These are phyloP conservation scores for Globisporangium rhizosaccharum DNA, from an alignment of 352 stramenopile genomes.

Conservation along the genomic window DNA sequence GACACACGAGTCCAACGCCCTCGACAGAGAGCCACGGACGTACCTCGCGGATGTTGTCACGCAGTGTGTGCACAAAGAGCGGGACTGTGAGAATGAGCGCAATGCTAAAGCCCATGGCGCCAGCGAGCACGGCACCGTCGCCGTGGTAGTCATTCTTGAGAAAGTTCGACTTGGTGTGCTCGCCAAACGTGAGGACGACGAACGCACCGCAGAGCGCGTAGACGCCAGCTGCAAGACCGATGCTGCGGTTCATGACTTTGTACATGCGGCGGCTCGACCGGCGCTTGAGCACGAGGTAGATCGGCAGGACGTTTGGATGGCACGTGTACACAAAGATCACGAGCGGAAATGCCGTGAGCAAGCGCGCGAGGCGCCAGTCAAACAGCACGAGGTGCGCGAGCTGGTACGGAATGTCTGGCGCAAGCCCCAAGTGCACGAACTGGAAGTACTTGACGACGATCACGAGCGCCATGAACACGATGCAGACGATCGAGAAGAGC, in stretches of 20 bases:
- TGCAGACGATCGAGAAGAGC: slow-evolving; percentile 85
- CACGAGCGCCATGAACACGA: slow-evolving; percentile 85
- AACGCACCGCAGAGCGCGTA: slow-evolving; percentile 80
- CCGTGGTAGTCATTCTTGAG: slow-evolving; percentile 84
- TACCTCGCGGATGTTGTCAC: slow-evolving; percentile 76
- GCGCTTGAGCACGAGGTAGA: slow-evolving; percentile 86
- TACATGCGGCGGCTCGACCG: slow-evolving; percentile 80
- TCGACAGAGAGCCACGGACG: background rate
- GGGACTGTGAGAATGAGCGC: slow-evolving; percentile 80
- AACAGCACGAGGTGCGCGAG: slow-evolving; percentile 71
- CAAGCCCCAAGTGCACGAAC: slow-evolving; percentile 68
- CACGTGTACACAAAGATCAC: slow-evolving; percentile 88
- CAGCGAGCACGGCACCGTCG: slow-evolving; percentile 59
- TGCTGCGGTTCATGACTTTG: slow-evolving; percentile 85
- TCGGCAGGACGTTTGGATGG: slow-evolving; percentile 85
- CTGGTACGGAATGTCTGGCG: slow-evolving; percentile 64
- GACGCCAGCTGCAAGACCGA: slow-evolving; percentile 64
- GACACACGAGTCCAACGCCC: too few relatives aligned
- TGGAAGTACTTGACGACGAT: slow-evolving; percentile 89
- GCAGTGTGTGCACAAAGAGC: slow-evolving; percentile 82
- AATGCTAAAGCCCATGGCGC: slow-evolving; percentile 75
- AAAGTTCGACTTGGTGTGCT: slow-evolving; percentile 76
- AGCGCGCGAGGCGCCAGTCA: slow-evolving; percentile 49
- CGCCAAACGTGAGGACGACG: slow-evolving; percentile 84
- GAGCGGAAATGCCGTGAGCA: slow-evolving; percentile 72